Evolutionary conservation across 78 protist genomes (phyloP).

Genomic region (Isochrysis galbana): DNA sequence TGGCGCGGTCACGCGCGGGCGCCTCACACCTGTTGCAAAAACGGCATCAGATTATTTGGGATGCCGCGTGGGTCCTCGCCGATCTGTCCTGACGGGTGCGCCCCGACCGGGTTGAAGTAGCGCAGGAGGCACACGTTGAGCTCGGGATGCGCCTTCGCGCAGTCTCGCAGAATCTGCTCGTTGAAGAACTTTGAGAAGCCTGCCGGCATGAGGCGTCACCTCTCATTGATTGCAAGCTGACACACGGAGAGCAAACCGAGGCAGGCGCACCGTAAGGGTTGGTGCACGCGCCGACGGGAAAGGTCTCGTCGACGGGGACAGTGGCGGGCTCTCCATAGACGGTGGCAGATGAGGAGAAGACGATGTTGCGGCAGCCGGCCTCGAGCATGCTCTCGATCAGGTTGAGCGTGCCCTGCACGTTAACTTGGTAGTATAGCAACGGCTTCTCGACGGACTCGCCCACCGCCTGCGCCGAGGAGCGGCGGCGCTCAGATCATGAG

Average conservation of each 20-base stretch:
- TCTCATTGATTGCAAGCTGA: too few species aligned
- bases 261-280: slow-evolving; percentile 98
- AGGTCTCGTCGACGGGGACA: slow-evolving; percentile 76
- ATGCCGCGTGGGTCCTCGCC: slow-evolving; percentile 96
- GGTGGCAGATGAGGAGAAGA: slow-evolving; percentile 96
- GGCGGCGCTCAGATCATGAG: neutral
- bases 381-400: slow-evolving; percentile 41
- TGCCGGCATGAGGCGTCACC: too few species aligned
- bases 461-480: too few species aligned
- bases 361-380: slow-evolving; percentile 54
- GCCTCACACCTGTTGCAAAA: slow-evolving; percentile 69
- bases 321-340: slow-evolving; percentile 88
- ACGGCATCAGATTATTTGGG: slow-evolving; percentile 96
- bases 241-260: too few species aligned
- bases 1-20: neutral
- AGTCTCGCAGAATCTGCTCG: slow-evolving; percentile 83
- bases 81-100: slow-evolving; percentile 89
- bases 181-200: slow-evolving; percentile 89
- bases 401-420: slow-evolving; percentile 58
- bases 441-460: slow-evolving; percentile 90
- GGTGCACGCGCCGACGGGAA: slow-evolving; percentile 61
- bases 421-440: slow-evolving; percentile 86
- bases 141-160: neutral
- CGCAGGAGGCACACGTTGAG: slow-evolving; percentile 66
- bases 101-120: slow-evolving; percentile 98